These are phyloP conservation scores for Linnemannia elongata DNA, from an alignment of 192 early-diverging fungal species.

Conservation along the genomic window DNA sequence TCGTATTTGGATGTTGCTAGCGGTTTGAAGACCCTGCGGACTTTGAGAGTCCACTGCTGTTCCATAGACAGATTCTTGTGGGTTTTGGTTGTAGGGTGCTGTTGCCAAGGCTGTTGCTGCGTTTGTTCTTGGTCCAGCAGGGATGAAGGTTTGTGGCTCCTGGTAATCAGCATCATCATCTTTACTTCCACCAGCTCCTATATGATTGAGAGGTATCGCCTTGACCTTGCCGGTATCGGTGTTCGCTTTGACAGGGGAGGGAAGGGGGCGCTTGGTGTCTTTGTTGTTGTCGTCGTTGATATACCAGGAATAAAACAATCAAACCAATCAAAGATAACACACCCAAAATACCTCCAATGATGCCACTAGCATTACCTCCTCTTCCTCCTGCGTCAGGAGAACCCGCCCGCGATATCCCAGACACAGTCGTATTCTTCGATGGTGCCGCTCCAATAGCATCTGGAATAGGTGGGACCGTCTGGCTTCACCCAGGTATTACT, in stretches of 20 bases:
- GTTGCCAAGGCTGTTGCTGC: no score
- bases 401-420: background rate
- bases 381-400: background rate
- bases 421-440: background rate
- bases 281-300: background rate
- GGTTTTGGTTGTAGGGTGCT: no score
- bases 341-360: conserved; percentile 12
- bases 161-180: no score
- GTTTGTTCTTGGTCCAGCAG: no score
- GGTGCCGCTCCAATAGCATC: background rate
- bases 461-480: background rate
- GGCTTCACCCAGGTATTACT: background rate
- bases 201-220: no score
- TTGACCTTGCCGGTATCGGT: no score
- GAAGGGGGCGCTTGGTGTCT: no score
- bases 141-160: no score
- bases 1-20: background rate
- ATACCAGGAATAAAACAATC: background rate
- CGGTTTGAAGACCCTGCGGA: background rate
- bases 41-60: background rate
- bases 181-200: no score
- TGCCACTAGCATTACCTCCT: background rate
- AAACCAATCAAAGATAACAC: background rate
- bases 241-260: no score
- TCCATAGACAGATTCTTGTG: no score